phyloP scores from a whole-genome alignment of 495 filamentous ascomycete species.

The Rusavskia elegans region DNA sequence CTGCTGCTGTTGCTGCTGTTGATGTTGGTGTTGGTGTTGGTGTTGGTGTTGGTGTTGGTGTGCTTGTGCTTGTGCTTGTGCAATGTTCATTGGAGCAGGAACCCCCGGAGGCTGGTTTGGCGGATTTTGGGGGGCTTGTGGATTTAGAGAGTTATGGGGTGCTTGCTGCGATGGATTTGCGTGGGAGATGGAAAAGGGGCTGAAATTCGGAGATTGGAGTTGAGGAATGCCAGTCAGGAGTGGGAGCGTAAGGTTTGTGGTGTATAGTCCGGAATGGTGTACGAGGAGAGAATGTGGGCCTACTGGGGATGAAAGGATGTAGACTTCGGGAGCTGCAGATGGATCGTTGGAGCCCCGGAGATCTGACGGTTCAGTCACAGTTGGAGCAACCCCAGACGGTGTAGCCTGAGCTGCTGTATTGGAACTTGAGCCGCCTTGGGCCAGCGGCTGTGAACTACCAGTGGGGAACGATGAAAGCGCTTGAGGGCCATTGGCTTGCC shows the following conservation, averaged over 20 bases:
- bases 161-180: background rate
- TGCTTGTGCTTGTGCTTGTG: conserved; percentile 4
- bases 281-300: conserved; percentile 45
- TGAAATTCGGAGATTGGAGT: background rate
- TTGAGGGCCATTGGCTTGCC: background rate
- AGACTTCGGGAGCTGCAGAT: conserved; percentile 29
- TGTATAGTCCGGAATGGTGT: conserved; percentile 29
- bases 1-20: conserved; percentile 10
- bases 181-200: background rate
- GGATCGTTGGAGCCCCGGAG: background rate
- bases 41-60: conserved; percentile 1
- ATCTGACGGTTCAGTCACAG: background rate
- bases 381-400: background rate
- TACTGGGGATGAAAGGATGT: conserved; percentile 43
- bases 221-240: background rate
- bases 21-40: conserved; percentile 9
- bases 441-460: background rate
- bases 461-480: background rate
- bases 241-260: conserved; percentile 18
- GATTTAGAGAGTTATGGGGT: background rate
- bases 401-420: background rate
- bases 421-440: background rate
- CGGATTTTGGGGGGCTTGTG: conserved; percentile 16
- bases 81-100: background rate
- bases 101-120: conserved; percentile 7